Percentiles rank a stretch among this genome's conserved stretches.
phyloP scores from a whole-genome alignment of 306 rosid genomes.

The Prunus padus region DNA sequence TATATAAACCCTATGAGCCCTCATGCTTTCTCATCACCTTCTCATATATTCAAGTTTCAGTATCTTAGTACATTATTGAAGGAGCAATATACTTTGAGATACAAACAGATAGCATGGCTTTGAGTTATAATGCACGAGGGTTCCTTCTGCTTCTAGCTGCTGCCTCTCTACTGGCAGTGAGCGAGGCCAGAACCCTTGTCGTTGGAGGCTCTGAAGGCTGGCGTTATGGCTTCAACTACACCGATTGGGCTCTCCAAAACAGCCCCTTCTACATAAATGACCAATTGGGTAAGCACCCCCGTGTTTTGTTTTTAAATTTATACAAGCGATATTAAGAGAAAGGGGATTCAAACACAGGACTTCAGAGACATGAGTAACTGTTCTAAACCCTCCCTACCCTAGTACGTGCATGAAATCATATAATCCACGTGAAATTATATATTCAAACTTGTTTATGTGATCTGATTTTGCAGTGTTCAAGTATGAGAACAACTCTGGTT shows the following conservation, averaged over 20 bases:
- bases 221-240: slow-evolving; percentile 64
- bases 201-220: slow-evolving; percentile 74
- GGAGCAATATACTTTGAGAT: not conserved
- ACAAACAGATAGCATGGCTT: slow-evolving; percentile 10
- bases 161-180: slow-evolving; percentile 17
- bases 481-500: slow-evolving; percentile 31
- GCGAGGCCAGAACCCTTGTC: slow-evolving; percentile 39
- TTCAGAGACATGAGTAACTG: too few species aligned
- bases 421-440: too few species aligned
- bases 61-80: not conserved
- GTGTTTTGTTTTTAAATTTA: too few species aligned
- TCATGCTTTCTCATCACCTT: not conserved
- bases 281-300: slow-evolving; percentile 35
- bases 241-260: slow-evolving; percentile 52
- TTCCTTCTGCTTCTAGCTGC: slow-evolving; percentile 32
- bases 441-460: not conserved
- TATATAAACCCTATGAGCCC: slow-evolving; percentile 20
- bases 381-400: too few species aligned
- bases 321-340: too few species aligned
- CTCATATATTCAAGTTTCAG: not conserved
- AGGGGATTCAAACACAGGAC: too few species aligned
- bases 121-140: slow-evolving; percentile 18
- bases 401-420: too few species aligned
- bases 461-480: slow-evolving; percentile 47
- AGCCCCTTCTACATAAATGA: slow-evolving; percentile 63